These are phyloP conservation scores for Thielaviopsis euricoi DNA, from an alignment of 2,329 filamentous ascomycete species.

Conservation along the genomic window DNA sequence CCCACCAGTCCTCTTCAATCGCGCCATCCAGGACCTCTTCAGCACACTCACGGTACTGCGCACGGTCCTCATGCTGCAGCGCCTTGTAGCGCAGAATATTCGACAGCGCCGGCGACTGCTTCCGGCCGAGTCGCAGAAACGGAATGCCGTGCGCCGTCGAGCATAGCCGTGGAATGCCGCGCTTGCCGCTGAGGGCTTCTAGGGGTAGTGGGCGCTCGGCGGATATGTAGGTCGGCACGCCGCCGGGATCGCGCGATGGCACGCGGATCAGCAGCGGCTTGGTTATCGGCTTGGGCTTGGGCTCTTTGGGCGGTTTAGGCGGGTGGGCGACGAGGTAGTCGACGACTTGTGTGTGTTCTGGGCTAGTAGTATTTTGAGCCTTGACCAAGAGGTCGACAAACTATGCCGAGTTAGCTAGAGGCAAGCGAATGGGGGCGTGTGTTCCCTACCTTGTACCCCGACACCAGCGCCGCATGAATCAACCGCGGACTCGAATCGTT, in stretches of 20 bases:
- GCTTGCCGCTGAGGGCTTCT: constrained; percentile 26
- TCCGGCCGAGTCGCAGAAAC: constrained; percentile 50
- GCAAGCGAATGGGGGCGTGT: no score
- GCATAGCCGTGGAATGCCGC: constrained; percentile 41
- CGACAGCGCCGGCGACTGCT: constrained; percentile 44
- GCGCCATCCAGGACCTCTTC: constrained; percentile 21
- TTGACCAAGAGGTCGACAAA: constrained; percentile 26
- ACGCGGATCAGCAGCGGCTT: constrained; percentile 21
- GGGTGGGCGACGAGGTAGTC: constrained; percentile 3
- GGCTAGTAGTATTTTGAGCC: constrained; percentile 21
- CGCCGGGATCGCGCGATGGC: constrained; percentile 16
- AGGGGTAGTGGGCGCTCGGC: constrained; percentile 31
- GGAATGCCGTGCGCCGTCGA: constrained; percentile 38
- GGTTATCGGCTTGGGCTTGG: constrained; percentile 12
- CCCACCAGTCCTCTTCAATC: constrained; percentile 33
- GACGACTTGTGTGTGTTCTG: constrained; percentile 26
- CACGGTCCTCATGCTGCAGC: constrained; percentile 25
- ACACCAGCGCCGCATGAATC: constrained; percentile 43
- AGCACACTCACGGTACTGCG: constrained; percentile 22
- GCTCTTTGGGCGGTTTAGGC: constrained; percentile 11
- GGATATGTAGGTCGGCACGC: constrained; percentile 31
- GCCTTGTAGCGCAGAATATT: constrained; percentile 36
- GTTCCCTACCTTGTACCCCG: constrained; percentile 45
- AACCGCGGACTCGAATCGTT: constrained; percentile 41
- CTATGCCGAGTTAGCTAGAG: constrained; percentile 14